Evolutionary conservation across 345 rosid genomes (phyloP), one percentile per base, ranked within the genome.

Genomic region (Nasturtium officinale): DNA sequence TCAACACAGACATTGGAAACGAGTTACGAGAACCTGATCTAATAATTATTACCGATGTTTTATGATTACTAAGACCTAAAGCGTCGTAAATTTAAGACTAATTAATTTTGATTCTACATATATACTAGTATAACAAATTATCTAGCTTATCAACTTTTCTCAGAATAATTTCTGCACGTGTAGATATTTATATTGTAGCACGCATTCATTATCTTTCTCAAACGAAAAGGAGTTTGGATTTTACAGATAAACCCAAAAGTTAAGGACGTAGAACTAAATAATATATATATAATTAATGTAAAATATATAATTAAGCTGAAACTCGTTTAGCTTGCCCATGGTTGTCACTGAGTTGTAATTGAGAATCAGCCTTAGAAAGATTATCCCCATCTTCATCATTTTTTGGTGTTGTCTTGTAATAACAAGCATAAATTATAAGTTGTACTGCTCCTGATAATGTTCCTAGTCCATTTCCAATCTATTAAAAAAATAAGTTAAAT

Each of bases 401-500:
- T 40, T 71, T 50, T 2, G 87, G 85, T 0, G 88, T 82, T 8
- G 85, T 54, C 7, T 30, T 77, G 71, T 12, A 82, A 77, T 89
- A 86, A n/a, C 70, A 73, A 29, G 82, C 85, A 61, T 87, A 91
- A 2, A 85, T 37, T 7, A 85, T 65, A 30, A 87, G 86, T 38
- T 86, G 94, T 1, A 45, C 7, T 6, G 56, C 69, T 33, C 91
- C 91, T 12, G 71, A 69, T 3, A 87, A 0, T 26, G 88, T 54
- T 11, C 96, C 96, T 4, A 86, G 73, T 6, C 89, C 90, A 67
- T 91, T 91, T 69, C 93, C 89, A 67, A 79, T 67, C 93, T 91
- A 28, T 16, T 5, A 7, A 18, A 25, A 21, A 18, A 18, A 10
- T 23, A 45, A 46, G 5, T 70, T 54, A 57, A 69, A 45, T 3